These are phyloP conservation scores for Leccinum sublutescens DNA, from an alignment of 768 basidiomycete species.

Conservation along the genomic window DNA sequence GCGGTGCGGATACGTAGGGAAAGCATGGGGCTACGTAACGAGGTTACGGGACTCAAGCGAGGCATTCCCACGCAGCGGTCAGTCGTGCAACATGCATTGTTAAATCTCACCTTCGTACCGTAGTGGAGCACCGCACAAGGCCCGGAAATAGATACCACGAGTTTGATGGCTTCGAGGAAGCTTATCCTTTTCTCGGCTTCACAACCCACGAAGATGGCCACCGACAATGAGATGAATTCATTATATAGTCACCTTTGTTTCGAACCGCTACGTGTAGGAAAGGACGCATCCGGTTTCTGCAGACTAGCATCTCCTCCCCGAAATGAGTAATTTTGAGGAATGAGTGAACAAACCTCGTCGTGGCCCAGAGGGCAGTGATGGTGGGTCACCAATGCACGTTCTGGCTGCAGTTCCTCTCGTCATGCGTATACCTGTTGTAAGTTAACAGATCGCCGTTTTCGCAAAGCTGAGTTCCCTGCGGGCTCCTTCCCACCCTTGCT, in stretches of 20 bases:
- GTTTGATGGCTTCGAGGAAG: not conserved
- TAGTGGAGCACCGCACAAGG: not conserved
- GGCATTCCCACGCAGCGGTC: not conserved
- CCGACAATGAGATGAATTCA: not conserved
- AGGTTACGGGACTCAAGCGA: not conserved
- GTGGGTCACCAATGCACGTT: not conserved
- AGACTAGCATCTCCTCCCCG: not conserved
- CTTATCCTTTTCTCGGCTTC: too few relatives aligned
- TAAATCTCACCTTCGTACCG: not conserved
- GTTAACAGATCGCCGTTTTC: not conserved
- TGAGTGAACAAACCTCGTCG: not conserved
- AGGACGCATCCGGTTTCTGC: not conserved
- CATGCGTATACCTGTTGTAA: not conserved
- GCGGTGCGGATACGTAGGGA: not conserved
- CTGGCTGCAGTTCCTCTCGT: not conserved
- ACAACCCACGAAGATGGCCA: not conserved
- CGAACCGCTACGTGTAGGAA: not conserved
- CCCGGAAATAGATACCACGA: not conserved
- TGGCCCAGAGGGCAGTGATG: not conserved
- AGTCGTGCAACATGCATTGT: not conserved
- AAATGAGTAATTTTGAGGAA: not conserved
- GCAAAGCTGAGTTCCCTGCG: not conserved
- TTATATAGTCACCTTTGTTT: not conserved
- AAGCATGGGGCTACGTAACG: not conserved
- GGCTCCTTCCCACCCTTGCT: too few relatives aligned